Percentiles rank a stretch among this genome's conserved stretches.
Evolutionary conservation across 2,329 filamentous ascomycete genomes (phyloP).

Genomic region (Teratosphaeria nubilosa): DNA sequence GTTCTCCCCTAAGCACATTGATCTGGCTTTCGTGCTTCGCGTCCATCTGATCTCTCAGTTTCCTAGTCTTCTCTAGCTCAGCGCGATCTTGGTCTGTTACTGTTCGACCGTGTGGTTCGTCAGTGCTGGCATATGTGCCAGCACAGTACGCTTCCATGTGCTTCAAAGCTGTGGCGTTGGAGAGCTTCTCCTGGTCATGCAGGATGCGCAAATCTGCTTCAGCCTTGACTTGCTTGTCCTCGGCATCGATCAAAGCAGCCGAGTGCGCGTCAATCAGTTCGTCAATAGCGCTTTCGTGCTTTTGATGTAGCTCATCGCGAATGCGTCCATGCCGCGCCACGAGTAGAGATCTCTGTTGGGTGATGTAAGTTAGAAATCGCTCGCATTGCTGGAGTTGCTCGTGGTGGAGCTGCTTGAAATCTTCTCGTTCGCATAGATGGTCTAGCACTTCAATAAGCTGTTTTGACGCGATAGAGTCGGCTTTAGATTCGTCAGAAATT

Average conservation of each 20-base stretch:
- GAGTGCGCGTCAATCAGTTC: slow-evolving; percentile 27
- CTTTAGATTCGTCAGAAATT: slow-evolving; percentile 10
- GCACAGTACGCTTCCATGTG: slow-evolving; percentile 41
- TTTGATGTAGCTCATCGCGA: slow-evolving; percentile 8
- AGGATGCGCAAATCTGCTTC: slow-evolving; percentile 33
- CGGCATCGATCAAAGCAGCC: slow-evolving; percentile 29
- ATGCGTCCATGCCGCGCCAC: slow-evolving; percentile 10
- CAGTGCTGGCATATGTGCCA: slow-evolving; percentile 22
- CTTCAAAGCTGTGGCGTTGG: slow-evolving; percentile 35
- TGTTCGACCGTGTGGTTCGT: slow-evolving; percentile 22
- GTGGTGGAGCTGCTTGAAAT: slow-evolving; percentile 17
- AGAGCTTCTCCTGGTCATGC: slow-evolving; percentile 33
- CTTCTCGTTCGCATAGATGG: slow-evolving; percentile 13
- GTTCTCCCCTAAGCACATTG: slow-evolving; percentile 37
- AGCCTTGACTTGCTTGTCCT: slow-evolving; percentile 33
- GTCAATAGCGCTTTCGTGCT: slow-evolving; percentile 14
- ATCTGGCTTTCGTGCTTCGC: slow-evolving; percentile 35
- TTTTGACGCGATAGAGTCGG: slow-evolving; percentile 5
- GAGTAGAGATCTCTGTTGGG: slow-evolving; percentile 13
- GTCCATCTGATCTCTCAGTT: slow-evolving; percentile 30
- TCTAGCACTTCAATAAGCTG: slow-evolving; percentile 10
- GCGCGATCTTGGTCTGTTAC: slow-evolving; percentile 37
- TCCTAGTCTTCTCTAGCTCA: slow-evolving; percentile 33
- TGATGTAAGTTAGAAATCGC: slow-evolving; percentile 19
- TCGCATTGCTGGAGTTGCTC: slow-evolving; percentile 22